Base-by-base conservation (phyloP, 2,329 filamentous ascomycete genomes). In the Parasarocladium wereldwijsianum region DNA sequence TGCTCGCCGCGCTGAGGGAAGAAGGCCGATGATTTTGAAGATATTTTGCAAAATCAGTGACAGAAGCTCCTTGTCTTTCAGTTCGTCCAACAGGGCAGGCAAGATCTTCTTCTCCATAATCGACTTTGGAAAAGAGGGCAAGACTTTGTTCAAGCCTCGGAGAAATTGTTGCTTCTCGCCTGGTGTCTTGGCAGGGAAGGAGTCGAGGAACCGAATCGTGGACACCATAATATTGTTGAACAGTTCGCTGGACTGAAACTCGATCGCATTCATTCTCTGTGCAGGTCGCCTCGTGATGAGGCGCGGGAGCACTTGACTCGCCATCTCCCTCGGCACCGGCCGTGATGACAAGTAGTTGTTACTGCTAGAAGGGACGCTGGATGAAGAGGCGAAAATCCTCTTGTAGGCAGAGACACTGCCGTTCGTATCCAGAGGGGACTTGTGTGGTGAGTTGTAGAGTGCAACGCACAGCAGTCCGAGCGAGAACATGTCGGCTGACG, bases 161-260 rank as follows among this genome's bases (percentile, higher is more conserved):
- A 98, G 71, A 49, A 98, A 98, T 34, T 85, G 77, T 6, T 78
- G 68, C 50, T 98, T 98, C 47, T 98, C 90, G 37, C 73, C 81
- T 0, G 82, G 68, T 2, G 85, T 93, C 57, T 98, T 98, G 19
- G 83, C 82, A 0, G 90, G 87, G 35, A 98, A 72, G 0, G 76
- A 70, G 43, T 98, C 90, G 16, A 98, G 61, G 46, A 98, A 98
- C 9, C 90, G 81, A 37, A 98, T 93, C 0, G 90, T 94, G 0
- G 86, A 93, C 14, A 98, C 84, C 4, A 98, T 64, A 26, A 96
- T 82, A 45, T 96, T 98, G 54, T 98, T 85, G 49, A 98, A 98
- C 49, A 92, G 98, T 40, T 83, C 76, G 45, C 85, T 92, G 51
- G 94, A 74, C 47, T 98, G 90, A 42, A 98, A 96, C 43, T 93